Percentiles rank a stretch among this genome's conserved stretches.
Evolutionary conservation across 2,329 filamentous ascomycete genomes (phyloP).

Genomic region (Sclerotiophoma versabilis): DNA sequence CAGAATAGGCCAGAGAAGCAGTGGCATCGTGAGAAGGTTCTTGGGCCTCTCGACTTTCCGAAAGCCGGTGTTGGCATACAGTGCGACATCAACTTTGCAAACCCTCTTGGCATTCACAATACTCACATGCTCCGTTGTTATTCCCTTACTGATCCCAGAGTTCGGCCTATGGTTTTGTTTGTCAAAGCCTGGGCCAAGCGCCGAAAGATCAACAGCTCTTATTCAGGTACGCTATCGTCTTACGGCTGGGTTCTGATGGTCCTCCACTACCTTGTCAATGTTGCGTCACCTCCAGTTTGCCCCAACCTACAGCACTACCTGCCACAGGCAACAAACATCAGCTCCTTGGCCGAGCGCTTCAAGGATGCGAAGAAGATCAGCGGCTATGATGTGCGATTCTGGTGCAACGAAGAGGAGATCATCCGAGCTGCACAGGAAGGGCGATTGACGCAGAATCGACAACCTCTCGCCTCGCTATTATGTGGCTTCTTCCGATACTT

Average conservation of each 20-base stretch:
- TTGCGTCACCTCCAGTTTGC: slow-evolving; percentile 80
- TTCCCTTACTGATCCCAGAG: slow-evolving; percentile 77
- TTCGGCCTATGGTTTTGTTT: slow-evolving; percentile 80
- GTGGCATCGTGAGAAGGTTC: slow-evolving; percentile 57
- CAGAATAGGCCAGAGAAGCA: slow-evolving; percentile 36
- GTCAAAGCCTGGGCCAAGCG: slow-evolving; percentile 90
- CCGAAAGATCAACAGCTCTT: slow-evolving; percentile 84
- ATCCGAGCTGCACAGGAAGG: slow-evolving; percentile 63
- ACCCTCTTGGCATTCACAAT: slow-evolving; percentile 82
- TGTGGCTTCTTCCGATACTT: slow-evolving; percentile 91
- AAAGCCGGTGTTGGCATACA: slow-evolving; percentile 80
- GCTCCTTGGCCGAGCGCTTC: slow-evolving; percentile 47
- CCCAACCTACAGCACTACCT: slow-evolving; percentile 76
- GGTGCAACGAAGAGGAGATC: slow-evolving; percentile 77
- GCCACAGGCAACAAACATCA: slow-evolving; percentile 28
- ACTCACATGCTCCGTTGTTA: slow-evolving; percentile 85
- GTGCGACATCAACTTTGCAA: slow-evolving; percentile 92
- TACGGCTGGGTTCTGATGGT: slow-evolving; percentile 95
- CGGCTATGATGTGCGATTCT: slow-evolving; percentile 77
- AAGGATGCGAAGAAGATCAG: slow-evolving; percentile 58
- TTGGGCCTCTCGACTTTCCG: slow-evolving; percentile 74
- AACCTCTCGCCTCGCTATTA: slow-evolving; percentile 74
- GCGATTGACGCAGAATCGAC: slow-evolving; percentile 70
- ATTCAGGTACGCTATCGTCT: slow-evolving; percentile 83
- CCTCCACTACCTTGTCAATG: slow-evolving; percentile 85